A percentile compares a stretch with the other conserved stretches of the same genome.
Conservation (phyloP, 2,329 filamentous ascomycete species). For the Apiospora hydei region DNA sequence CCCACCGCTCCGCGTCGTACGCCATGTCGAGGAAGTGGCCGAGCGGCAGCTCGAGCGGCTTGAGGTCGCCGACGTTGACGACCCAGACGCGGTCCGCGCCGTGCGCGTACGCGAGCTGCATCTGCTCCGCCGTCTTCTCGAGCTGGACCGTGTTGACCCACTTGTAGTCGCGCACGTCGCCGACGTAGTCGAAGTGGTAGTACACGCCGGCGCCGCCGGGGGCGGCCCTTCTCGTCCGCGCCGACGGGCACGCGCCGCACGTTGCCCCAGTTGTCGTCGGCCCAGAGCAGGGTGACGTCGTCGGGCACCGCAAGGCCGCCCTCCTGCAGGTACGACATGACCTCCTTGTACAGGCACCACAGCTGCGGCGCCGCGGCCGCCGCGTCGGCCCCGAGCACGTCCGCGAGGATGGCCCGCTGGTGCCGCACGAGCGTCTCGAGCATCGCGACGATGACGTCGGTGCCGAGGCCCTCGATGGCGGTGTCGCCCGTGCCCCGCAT, state of each 20-base stretch:
- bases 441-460: constrained; percentile 62
- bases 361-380: constrained; percentile 66
- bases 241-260: constrained; percentile 61
- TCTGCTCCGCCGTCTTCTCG: constrained; percentile 70
- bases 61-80: constrained; percentile 70
- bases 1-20: constrained; percentile 67
- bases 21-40: constrained; percentile 73
- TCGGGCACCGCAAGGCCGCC: constrained; percentile 65
- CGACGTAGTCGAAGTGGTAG: constrained; percentile 63
- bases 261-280: constrained; percentile 70
- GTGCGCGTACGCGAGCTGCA: constrained; percentile 66
- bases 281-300: constrained; percentile 68
- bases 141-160: constrained; percentile 73
- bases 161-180: constrained; percentile 65
- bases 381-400: constrained; percentile 61
- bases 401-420: constrained; percentile 64
- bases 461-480: constrained; percentile 61
- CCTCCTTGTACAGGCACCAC: constrained; percentile 80
- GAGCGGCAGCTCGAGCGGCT: constrained; percentile 69
- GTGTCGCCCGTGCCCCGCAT: constrained; percentile 77
- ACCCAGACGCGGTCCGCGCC: constrained; percentile 68
- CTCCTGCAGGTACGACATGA: constrained; percentile 72
- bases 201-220: constrained; percentile 66
- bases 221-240: constrained; percentile 58
- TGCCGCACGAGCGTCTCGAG: constrained; percentile 67